phyloP scores from a whole-genome alignment of 257 asterid genomes.

The Rehmannia glutinosa region DNA sequence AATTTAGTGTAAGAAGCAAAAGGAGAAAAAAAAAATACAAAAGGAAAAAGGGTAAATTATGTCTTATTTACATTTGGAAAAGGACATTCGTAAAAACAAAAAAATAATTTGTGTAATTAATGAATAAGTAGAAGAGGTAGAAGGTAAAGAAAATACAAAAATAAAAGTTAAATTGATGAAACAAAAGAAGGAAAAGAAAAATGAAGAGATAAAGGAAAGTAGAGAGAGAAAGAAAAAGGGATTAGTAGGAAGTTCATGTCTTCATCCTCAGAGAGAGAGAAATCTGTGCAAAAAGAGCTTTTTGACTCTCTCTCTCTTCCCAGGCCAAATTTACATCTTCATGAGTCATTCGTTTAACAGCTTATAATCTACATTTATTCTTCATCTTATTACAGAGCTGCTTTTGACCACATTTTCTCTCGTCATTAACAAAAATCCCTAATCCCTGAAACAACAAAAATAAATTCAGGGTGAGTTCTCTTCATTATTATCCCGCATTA shows the following conservation, averaged over 20 bases:
- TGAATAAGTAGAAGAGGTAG: background rate
- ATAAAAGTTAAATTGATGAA: background rate
- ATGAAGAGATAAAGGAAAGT: constrained; percentile 1
- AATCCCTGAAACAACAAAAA: background rate
- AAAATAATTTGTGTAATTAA: background rate
- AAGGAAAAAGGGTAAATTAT: background rate
- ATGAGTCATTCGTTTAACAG: constrained; percentile 17
- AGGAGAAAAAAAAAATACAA: background rate
- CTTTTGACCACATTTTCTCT: constrained; percentile 11
- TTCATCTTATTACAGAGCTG: background rate
- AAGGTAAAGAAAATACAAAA: background rate
- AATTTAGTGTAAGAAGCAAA: background rate
- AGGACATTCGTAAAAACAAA: background rate
- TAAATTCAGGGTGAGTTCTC: constrained; percentile 2
- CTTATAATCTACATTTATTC: background rate
- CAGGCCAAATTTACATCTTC: constrained; percentile 27
- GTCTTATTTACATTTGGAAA: background rate
- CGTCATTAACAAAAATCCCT: constrained; percentile 3
- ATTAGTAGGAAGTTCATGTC: constrained; percentile 15
- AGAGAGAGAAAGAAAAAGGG: constrained; percentile 6
- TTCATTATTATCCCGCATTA: constrained; percentile 2
- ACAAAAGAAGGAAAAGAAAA: background rate
- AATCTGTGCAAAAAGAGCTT: constrained; percentile 41
- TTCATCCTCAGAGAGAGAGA: constrained; percentile 27
- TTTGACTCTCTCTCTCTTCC: constrained; percentile 39